Conservation (phyloP, 371 early-diverging fungal genomes). For the Choanephora cucurbitarum region DNA sequence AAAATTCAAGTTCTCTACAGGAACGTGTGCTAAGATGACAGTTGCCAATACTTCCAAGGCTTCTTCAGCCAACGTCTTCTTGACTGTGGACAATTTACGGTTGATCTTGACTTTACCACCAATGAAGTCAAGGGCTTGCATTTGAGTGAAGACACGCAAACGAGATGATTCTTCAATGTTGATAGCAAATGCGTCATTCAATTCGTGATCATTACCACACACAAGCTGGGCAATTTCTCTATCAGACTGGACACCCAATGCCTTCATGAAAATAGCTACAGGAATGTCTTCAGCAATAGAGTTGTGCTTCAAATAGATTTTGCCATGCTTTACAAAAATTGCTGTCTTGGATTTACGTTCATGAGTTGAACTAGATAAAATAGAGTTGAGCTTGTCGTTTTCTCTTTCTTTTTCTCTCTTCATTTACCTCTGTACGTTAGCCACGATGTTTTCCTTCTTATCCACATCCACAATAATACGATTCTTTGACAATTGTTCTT, state of each 20-base stretch:
- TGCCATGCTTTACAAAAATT: conserved; percentile 78
- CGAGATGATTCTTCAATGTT: conserved; percentile 89
- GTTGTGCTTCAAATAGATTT: conserved; percentile 95
- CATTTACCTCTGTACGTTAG: conserved; percentile 49
- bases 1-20: conserved; percentile 89
- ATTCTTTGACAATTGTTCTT: conserved; percentile 99
- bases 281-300: conserved; percentile 95
- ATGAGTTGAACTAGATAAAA: conserved; percentile 79
- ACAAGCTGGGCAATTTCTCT: conserved; percentile 96
- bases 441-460: conserved; percentile 76
- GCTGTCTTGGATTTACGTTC: conserved; percentile 98
- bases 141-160: conserved; percentile 81
- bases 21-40: conserved; percentile 95
- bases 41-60: conserved; percentile 91
- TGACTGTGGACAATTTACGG: conserved; percentile 57
- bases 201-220: conserved; percentile 83
- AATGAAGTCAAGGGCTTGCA: conserved; percentile 92
- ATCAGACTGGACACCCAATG: conserved; percentile 96
- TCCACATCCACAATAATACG: conserved; percentile 99
- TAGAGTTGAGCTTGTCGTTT: background rate
- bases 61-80: conserved; percentile 82
- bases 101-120: conserved; percentile 80
- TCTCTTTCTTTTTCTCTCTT: background rate
- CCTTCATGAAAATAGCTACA: conserved; percentile 85
- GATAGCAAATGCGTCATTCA: conserved; percentile 85